Evolutionary conservation across 108 stramenopile species (phyloP), one percentile per base, ranked within the genome.

Genomic region (Cafeteria roenbergensis): DNA sequence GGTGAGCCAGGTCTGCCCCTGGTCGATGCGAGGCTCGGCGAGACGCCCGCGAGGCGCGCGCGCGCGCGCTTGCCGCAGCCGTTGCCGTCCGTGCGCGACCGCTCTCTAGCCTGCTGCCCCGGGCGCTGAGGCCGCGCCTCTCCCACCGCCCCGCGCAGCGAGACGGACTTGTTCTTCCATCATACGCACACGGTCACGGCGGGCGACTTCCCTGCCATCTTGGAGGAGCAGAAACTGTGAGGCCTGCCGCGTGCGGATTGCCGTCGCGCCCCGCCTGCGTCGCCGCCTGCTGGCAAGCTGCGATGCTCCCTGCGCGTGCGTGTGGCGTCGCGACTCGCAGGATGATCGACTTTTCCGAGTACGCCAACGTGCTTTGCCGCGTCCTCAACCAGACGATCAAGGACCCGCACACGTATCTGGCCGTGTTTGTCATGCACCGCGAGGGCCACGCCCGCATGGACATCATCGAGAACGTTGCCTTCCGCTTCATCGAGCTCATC

Each of bases 381-480:
- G 81, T 80, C 80, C 69, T 84, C 33, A 81, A 79, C 66, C 60
- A 74, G 55, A 78, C 81, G 64, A 80, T 84, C 52, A 67, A 74
- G 63, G 81, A 84, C 61, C 83, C 83, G 9, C 79, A 82, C 59
- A 71, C 38, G 21, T 76, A 84, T 52, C 68, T 84, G 34, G 81
- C 81, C 25, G 74, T 84, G 22, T 84, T 82, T 51, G 79, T 82
- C 22, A 78, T 84, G 74, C 68, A 78, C 31, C 73, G 69, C 24
- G 83, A 82, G 32, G 63, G 67, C 29, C 71, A 74, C 30, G 81
- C 83, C 27, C 77, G 83, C 32, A 77, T 84, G 30, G 83, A 84
- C 59, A 80, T 84, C 60, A 84, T 84, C 55, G 73, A 84, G 74
- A 84, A 82, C 60, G 79, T 84, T 81, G 80, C 82, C 65, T 84